Conservation (phyloP, 768 basidiomycete species). For the Dacryopinax primogenitus region DNA sequence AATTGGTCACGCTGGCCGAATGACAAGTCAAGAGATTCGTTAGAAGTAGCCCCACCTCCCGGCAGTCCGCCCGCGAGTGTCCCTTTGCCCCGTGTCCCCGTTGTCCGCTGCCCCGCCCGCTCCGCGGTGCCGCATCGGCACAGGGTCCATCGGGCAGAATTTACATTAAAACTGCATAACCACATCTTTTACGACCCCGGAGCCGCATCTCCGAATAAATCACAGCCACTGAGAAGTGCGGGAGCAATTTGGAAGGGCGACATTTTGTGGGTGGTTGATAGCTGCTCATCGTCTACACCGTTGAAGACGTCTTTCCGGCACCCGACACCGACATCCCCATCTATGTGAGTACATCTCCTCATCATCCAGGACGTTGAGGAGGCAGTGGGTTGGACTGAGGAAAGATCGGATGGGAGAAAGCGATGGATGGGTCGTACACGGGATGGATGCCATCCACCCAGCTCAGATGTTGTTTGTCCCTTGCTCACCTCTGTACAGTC, state of each 20-base stretch:
- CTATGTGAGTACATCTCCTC: not conserved
- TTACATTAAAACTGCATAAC: too few species aligned
- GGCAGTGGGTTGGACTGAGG: not conserved
- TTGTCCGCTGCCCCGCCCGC: not conserved
- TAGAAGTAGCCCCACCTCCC: not conserved
- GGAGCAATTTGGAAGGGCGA: not conserved
- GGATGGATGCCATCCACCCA: not conserved
- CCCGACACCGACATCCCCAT: not conserved
- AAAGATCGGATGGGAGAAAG: not conserved
- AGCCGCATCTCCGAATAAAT: not conserved
- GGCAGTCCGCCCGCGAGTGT: not conserved
- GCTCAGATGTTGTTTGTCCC: not conserved
- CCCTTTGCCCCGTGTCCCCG: not conserved
- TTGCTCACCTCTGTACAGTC: not conserved
- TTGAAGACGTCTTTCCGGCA: not conserved
- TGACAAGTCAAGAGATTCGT: too few species aligned
- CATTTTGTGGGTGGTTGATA: not conserved
- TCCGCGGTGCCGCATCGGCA: too few species aligned
- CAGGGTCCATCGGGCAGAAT: not conserved
- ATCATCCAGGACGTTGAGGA: not conserved
- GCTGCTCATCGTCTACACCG: not conserved
- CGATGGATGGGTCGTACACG: not conserved
- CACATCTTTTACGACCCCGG: too few species aligned
- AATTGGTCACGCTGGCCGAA: too few species aligned
- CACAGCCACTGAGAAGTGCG: not conserved